phyloP scores from a whole-genome alignment of 805 yeast species.

The Nakazawaea molendinolei region DNA sequence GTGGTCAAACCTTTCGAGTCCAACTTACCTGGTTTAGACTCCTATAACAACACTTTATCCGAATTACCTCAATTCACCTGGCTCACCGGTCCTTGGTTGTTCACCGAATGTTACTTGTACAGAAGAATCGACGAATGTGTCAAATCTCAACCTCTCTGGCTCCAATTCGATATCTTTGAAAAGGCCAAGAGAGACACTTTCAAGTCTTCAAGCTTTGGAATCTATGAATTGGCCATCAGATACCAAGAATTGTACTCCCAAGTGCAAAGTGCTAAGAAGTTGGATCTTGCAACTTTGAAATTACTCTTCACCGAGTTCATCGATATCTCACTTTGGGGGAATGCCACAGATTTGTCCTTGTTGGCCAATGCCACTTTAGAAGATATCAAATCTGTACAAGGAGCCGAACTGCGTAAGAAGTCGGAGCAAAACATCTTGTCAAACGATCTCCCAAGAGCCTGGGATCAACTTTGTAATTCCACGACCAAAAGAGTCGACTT shows the following conservation, averaged over 20 bases:
- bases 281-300: constrained; percentile 33
- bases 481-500: constrained; percentile 57
- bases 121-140: constrained; percentile 49
- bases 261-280: constrained; percentile 15
- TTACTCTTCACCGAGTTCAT: constrained; percentile 74
- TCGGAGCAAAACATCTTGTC: constrained; percentile 73
- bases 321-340: constrained; percentile 94
- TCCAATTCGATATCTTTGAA: constrained; percentile 66
- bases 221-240: constrained; percentile 71
- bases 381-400: constrained; percentile 87
- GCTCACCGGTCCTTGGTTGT: constrained; percentile 88
- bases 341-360: constrained; percentile 90
- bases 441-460: constrained; percentile 68
- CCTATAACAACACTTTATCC: constrained; percentile 52
- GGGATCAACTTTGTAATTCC: constrained; percentile 37
- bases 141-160: constrained; percentile 35
- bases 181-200: constrained; percentile 69
- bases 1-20: constrained; percentile 36
- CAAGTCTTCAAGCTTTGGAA: constrained; percentile 67
- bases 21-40: constrained; percentile 36
- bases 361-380: constrained; percentile 84
- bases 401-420: constrained; percentile 76
- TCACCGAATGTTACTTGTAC: constrained; percentile 79
- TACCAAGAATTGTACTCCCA: constrained; percentile 33
- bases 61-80: constrained; percentile 40